Evolutionary conservation across 441 rosid genomes (phyloP), one percentile per base, ranked within the genome.

Genomic region (Metrosideros polymorpha): DNA sequence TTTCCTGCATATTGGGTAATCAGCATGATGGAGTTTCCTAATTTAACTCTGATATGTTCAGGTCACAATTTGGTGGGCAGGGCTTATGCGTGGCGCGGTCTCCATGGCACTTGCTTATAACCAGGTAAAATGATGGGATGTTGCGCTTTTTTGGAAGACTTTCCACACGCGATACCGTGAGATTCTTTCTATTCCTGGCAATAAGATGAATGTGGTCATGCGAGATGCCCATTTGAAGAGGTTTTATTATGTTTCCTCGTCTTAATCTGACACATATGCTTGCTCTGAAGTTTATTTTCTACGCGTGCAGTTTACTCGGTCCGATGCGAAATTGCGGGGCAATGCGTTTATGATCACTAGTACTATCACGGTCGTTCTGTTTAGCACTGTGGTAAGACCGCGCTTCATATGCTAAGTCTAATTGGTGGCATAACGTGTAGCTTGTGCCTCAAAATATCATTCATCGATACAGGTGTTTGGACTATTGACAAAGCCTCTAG

Each of bases 41-140:
- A n/a, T n/a, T 42, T 10, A 61, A 45, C 61, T 45, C 35, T 4
- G 32, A 52, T 35, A 39, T 53, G 51, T 71, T 71, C 87, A 85
- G 87, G 75, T 83, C 61, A 83, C 63, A 51, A 86, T 86, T 57
- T 86, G 88, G 88, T 86, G 88, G 88, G 88, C 88, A 47, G 88
- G 88, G 30, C 88, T 86, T 24, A 86, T 86, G 88, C 88, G 88
- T 9, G 85, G 88, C 7, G 88, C 88, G 24, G 85, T 86, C 53
- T 86, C 88, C 51, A 83, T 86, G 85, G 88, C 88, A 17, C 88
- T 86, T n/a, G 83, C 88, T 53, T 86, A 86, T 63, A 86, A 83
- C 54, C 84, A 86, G 88, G 88, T 86, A 82, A 57, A 71, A 32
- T n/a, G 75, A 29, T 9, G 6, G 47, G 39, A 84, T 30, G n/a